Conservation (phyloP, 2,329 filamentous ascomycete genomes). For the Fusarium fujikuroi region DNA sequence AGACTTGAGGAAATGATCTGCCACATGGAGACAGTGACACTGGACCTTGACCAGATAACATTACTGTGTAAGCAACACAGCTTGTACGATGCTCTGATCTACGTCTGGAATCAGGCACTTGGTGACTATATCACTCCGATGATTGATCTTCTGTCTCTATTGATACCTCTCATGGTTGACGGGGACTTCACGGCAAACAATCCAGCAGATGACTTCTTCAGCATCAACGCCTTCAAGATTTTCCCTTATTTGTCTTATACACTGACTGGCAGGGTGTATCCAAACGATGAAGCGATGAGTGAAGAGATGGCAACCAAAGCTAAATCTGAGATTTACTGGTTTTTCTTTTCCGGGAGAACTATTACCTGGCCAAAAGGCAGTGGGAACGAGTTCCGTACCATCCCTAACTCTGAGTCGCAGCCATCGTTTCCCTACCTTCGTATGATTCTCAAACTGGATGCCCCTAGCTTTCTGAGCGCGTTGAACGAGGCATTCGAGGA, state of each 20-base stretch:
- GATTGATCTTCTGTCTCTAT: conserved; percentile 81
- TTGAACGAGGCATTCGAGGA: conserved; percentile 98
- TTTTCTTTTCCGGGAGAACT: conserved; percentile 87
- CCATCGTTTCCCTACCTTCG: conserved; percentile 87
- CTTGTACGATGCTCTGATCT: conserved; percentile 94
- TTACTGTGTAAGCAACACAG: conserved; percentile 89
- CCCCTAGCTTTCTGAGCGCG: conserved; percentile 91
- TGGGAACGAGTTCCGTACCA: conserved; percentile 69
- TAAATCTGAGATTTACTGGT: conserved; percentile 91
- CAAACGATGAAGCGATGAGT: conserved; percentile 79
- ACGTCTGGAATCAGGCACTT: conserved; percentile 95
- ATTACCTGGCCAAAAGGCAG: conserved; percentile 78
- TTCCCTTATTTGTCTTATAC: conserved; percentile 95
- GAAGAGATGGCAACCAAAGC: conserved; percentile 79
- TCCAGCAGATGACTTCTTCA: conserved; percentile 69
- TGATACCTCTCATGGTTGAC: conserved; percentile 68
- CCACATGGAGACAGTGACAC: conserved; percentile 86
- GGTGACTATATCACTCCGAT: conserved; percentile 91
- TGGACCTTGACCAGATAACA: conserved; percentile 95
- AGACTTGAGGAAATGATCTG: conserved; percentile 94
- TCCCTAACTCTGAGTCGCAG: conserved; percentile 65
- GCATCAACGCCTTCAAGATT: conserved; percentile 84
- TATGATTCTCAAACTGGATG: conserved; percentile 86
- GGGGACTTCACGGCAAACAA: conserved; percentile 64
- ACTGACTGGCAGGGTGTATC: conserved; percentile 90